phyloP scores from a whole-genome alignment of 805 yeast species.

The Wickerhamomyces silvicola region DNA sequence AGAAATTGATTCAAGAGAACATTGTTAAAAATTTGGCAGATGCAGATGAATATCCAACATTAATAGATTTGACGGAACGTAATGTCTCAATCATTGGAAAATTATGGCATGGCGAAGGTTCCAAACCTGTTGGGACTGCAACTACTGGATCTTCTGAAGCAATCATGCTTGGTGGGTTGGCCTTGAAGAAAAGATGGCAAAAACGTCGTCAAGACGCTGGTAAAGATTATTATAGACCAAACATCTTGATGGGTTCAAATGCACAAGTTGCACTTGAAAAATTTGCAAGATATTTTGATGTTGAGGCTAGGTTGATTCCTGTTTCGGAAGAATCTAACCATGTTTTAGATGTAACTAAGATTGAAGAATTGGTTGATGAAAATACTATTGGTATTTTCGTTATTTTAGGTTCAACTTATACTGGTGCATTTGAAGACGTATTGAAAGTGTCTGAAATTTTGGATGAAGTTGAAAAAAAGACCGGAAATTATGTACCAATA shows the following conservation, averaged over 20 bases:
- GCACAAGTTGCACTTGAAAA: conserved; percentile 93
- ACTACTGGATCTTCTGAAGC: conserved; percentile 95
- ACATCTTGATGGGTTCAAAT: conserved; percentile 86
- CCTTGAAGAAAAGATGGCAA: conserved; percentile 90
- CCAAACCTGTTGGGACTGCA: conserved; percentile 71
- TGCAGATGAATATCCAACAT: conserved; percentile 86
- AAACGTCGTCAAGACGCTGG: conserved; percentile 53
- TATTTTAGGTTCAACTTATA: conserved; percentile 85
- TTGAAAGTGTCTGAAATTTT: conserved; percentile 52
- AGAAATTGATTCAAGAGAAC: conserved; percentile 57
- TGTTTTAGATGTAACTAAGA: conserved; percentile 52
- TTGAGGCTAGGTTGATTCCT: conserved; percentile 71
- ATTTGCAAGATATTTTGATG: conserved; percentile 91
- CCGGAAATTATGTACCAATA: conserved; percentile 66
- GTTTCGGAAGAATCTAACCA: conserved; percentile 56
- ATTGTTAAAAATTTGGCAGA: conserved; percentile 86
- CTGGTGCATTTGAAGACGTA: conserved; percentile 87
- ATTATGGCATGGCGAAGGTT: conserved; percentile 69
- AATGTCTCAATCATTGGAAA: conserved; percentile 75
- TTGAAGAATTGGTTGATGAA: conserved; percentile 70
- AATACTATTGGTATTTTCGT: conserved; percentile 90
- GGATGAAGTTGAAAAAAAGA: conserved; percentile 61
- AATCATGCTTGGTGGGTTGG: conserved; percentile 87
- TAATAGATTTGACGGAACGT: conserved; percentile 72
- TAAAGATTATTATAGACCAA: conserved; percentile 58